These are phyloP conservation scores for Tilletia walkeri DNA, from an alignment of 1,284 basidiomycete genomes.

Conservation along the genomic window DNA sequence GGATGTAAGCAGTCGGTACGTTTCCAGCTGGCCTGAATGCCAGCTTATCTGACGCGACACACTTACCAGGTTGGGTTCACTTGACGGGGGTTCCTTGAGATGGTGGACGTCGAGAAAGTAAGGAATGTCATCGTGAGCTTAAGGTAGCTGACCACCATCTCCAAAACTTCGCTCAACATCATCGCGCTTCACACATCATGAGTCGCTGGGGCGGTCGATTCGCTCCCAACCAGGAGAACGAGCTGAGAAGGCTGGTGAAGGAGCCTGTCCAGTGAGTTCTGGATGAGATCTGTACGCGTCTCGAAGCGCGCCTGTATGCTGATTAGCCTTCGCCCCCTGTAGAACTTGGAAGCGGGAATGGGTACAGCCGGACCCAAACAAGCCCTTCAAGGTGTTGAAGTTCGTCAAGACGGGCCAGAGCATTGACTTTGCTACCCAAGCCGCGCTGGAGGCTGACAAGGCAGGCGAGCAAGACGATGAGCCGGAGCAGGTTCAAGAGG, in stretches of 20 bases:
- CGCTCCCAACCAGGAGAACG: conserved; percentile 16
- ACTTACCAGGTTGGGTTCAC: too few species aligned
- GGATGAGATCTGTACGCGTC: neutral
- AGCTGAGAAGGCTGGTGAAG: conserved; percentile 15
- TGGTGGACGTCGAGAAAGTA: too few species aligned
- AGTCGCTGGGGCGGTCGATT: conserved; percentile 13
- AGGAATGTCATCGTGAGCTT: neutral
- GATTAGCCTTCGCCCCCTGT: neutral
- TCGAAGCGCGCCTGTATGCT: neutral
- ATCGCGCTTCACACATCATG: neutral
- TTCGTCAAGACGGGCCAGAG: conserved; percentile 13
- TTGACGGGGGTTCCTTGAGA: too few species aligned
- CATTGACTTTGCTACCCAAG: conserved; percentile 13
- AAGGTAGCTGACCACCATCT: conserved; percentile 1
- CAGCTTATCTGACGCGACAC: too few species aligned
- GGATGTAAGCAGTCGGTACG: too few species aligned
- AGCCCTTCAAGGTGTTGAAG: conserved; percentile 16
- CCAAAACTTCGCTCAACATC: neutral
- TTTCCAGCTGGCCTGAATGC: too few species aligned
- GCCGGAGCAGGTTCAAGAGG: conserved; percentile 2
- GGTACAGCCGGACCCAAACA: conserved; percentile 8
- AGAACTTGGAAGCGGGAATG: conserved; percentile 12
- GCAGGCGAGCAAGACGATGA: neutral
- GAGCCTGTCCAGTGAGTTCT: conserved; percentile 16
- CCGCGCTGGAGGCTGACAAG: neutral